Conservation (phyloP, 2,329 filamentous ascomycete genomes). For the Ceratocystiopsis brevicomis region DNA sequence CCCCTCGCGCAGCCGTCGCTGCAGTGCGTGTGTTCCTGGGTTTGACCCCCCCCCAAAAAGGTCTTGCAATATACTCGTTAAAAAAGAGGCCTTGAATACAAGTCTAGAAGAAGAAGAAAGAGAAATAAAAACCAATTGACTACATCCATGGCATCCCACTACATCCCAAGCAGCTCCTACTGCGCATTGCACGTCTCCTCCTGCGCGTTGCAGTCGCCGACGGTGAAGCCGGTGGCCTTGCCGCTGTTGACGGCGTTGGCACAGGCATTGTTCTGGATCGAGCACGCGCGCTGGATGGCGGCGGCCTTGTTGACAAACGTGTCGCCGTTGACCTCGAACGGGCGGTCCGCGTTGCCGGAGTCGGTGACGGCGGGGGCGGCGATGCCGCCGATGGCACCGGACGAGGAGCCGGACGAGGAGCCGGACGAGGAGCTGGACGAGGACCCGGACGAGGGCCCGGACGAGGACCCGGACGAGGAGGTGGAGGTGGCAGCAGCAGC, state of each 20-base stretch:
- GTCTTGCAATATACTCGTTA: too few species aligned
- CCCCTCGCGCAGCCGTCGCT: too few species aligned
- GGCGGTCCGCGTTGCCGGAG: slow-evolving; percentile 27
- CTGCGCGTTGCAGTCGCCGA: slow-evolving; percentile 37
- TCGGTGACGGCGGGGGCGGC: slow-evolving; percentile 30
- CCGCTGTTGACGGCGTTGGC: slow-evolving; percentile 36
- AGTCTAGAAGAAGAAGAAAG: too few species aligned
- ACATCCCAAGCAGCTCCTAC: too few species aligned
- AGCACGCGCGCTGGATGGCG: slow-evolving; percentile 41
- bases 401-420: slow-evolving; percentile 4
- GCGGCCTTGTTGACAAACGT: slow-evolving; percentile 36
- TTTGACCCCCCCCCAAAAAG: too few species aligned
- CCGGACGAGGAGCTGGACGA: slow-evolving; percentile 7
- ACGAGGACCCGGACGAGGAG: slow-evolving; percentile 6
- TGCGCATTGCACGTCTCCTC: slow-evolving; percentile 22
- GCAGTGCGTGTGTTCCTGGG: too few species aligned
- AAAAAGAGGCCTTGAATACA: too few species aligned
- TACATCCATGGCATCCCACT: too few species aligned
- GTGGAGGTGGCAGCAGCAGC: neutral
- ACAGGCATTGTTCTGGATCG: slow-evolving; percentile 44
- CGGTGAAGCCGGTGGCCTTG: slow-evolving; percentile 18
- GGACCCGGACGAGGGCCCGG: slow-evolving; percentile 6
- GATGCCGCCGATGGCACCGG: slow-evolving; percentile 30
- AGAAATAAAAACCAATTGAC: too few species aligned
- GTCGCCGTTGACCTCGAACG: slow-evolving; percentile 36